Evolutionary conservation across 441 rosid species (phyloP).

Genomic region (Jatropha multifida): DNA sequence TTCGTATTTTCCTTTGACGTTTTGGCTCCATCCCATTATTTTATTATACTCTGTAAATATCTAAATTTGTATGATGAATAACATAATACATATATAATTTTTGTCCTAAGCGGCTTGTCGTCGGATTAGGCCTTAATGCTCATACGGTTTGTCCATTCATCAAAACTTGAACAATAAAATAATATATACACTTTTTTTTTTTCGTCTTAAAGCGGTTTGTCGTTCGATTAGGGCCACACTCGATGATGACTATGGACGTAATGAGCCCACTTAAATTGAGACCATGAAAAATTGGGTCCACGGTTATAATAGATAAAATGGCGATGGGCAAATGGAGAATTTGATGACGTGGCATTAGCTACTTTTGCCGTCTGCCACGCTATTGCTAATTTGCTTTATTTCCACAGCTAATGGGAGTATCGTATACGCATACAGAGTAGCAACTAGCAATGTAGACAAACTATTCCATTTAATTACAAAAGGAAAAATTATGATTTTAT

Average conservation of each 20-base stretch:
- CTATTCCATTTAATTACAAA: neutral
- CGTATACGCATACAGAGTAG: neutral
- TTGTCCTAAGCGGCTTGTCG: neutral
- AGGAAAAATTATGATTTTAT: too few species aligned
- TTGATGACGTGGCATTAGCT: conserved; percentile 18
- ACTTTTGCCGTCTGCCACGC: conserved; percentile 19
- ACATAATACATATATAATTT: too few species aligned
- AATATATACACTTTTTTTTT: too few species aligned
- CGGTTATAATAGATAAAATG: neutral
- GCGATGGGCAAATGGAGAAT: neutral
- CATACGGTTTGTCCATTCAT: too few species aligned
- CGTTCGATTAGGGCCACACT: too few species aligned
- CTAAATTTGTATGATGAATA: too few species aligned
- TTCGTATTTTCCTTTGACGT: too few species aligned
- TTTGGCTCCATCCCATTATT: too few species aligned
- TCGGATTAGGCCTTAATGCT: too few species aligned
- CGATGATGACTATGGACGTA: neutral
- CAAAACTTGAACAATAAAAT: too few species aligned
- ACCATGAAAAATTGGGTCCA: conserved; percentile 12
- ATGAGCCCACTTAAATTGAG: neutral
- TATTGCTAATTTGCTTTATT: neutral
- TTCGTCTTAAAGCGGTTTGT: neutral
- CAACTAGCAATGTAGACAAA: neutral
- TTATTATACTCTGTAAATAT: too few species aligned
- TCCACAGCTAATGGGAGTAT: too few species aligned